A percentile compares a stretch with the other conserved stretches of the same genome.
Evolutionary conservation across 257 asterid genomes (phyloP).

Genomic region (Buddleja alternifolia): DNA sequence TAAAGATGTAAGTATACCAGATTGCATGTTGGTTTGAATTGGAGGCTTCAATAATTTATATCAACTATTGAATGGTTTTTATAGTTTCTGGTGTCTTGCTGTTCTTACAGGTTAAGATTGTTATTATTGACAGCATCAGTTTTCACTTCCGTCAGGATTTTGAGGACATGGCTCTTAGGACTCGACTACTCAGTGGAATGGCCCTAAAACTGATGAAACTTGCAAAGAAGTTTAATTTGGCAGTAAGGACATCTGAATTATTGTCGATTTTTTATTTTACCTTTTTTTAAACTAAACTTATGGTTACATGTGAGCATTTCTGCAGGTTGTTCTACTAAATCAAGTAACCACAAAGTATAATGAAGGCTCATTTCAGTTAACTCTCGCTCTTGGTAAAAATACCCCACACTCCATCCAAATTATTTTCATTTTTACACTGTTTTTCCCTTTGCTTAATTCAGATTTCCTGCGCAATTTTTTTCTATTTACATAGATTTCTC

Average conservation of each 20-base stretch:
- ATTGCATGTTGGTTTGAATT: not conserved
- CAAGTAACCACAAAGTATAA: slow-evolving; percentile 85
- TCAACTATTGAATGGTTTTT: slow-evolving; percentile 20
- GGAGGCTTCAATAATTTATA: slow-evolving; percentile 10
- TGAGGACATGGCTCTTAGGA: slow-evolving; percentile 92
- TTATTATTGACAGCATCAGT: slow-evolving; percentile 84
- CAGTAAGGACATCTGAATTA: slow-evolving; percentile 56
- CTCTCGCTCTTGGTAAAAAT: slow-evolving; percentile 91
- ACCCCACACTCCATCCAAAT: slow-evolving; percentile 2
- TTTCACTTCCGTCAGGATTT: slow-evolving; percentile 98
- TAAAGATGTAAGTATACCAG: slow-evolving; percentile 69
- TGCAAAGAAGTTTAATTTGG: slow-evolving; percentile 73
- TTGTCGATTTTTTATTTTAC: slow-evolving; percentile 3
- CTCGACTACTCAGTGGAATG: slow-evolving; percentile 84
- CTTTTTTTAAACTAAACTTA: not conserved
- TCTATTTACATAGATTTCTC: not conserved
- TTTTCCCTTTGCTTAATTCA: not conserved
- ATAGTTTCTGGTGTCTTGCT: slow-evolving; percentile 21
- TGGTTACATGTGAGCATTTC: slow-evolving; percentile 24
- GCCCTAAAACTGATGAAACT: slow-evolving; percentile 91
- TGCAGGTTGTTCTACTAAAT: slow-evolving; percentile 82
- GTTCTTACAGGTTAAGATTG: slow-evolving; percentile 72
- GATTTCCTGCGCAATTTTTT: not conserved
- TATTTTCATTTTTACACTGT: not conserved
- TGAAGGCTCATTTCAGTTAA: slow-evolving; percentile 81